Evolutionary conservation across 208 protist species (phyloP), one percentile per base, ranked within the genome.

Genomic region (Crithidia brevicula): DNA sequence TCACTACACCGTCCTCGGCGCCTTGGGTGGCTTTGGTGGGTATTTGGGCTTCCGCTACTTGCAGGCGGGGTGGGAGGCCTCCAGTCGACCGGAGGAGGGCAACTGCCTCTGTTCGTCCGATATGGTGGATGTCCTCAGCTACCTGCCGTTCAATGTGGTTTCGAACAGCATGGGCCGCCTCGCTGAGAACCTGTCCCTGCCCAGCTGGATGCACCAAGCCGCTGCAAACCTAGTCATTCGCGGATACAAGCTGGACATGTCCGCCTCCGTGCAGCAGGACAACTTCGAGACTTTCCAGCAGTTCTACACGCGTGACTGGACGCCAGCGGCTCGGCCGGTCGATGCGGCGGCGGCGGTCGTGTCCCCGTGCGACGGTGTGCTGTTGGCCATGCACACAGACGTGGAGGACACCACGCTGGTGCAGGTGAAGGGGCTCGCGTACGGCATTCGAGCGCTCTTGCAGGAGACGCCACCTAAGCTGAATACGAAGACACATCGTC

Each of bases 341-440:
- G 57, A 77, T 34, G 22, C 47, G 6, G 20, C 18, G 0, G 59
- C 81, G 23, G 53, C 78, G 10, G 65, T 86, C 23, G 77, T 87
- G 16, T 46, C 77, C n/a, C 91, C 91, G 15, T 88, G 84, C 46
- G 91, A 96, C 49, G 91, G 91, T 4, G 69, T 87, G 38, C 64
- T 96, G 23, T 56, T 93, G 15, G 77, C 79, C 0, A 53, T 92
- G 45, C 49, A 84, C 10, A 9, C 59, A 18, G 71, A 82, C 10
- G 83, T 87, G n/a, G 53, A 56, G 20, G 54, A 38, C 31, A 72
- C 43, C 11, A 60, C 67, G 34, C 36, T 96, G 46, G 74, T 92
- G 43, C 91, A 94, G 67, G 88, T 96, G 6, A 96, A 96, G 72
- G 91, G 91, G 36, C 46, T 87, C 33, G 74, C 62, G 5, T 94